These are phyloP conservation scores for Panellus pusillus DNA, from an alignment of 768 basidiomycete genomes.

Conservation along the genomic window DNA sequence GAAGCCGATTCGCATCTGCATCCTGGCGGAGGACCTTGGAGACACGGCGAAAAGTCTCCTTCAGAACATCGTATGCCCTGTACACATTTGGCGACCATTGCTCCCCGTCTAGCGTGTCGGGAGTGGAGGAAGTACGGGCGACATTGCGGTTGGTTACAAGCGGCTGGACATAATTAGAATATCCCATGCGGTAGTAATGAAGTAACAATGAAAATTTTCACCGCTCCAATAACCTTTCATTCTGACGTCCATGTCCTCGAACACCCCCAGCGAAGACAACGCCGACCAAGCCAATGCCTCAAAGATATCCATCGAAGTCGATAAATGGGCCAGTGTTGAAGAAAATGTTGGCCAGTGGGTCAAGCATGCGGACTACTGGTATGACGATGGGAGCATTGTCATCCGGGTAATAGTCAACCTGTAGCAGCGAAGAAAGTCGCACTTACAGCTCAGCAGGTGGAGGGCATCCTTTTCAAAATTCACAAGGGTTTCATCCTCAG, in stretches of 20 bases:
- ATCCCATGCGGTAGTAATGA: background rate
- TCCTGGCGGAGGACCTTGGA: background rate
- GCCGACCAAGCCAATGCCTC: background rate
- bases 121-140: slow-evolving; percentile 1
- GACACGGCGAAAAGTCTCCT: background rate
- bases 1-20: background rate
- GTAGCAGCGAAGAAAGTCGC: background rate
- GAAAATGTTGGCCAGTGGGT: background rate
- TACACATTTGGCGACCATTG: slow-evolving; percentile 8
- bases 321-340: no score
- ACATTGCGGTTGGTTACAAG: background rate
- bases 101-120: background rate
- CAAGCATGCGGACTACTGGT: background rate
- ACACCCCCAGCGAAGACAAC: background rate
- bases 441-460: background rate
- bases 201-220: background rate
- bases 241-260: background rate
- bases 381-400: background rate
- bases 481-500: background rate
- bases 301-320: no score
- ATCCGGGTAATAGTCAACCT: background rate
- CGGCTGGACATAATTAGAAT: background rate
- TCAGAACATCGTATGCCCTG: background rate
- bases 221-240: no score
- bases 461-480: background rate